Conservation (phyloP, 176 grass and related monocot species). For the Musa beccarii region DNA sequence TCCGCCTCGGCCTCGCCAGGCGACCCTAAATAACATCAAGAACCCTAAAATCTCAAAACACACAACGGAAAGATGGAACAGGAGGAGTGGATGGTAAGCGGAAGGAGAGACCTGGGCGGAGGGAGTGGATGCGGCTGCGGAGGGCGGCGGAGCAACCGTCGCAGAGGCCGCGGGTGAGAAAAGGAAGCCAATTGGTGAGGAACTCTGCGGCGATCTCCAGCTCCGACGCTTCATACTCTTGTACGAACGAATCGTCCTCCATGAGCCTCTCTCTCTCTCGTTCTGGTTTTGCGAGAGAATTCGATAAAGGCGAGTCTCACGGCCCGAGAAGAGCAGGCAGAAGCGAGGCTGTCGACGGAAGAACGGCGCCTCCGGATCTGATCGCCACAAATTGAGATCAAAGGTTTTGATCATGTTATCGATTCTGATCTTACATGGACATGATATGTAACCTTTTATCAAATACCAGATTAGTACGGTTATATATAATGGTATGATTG, state of each 20-base stretch:
- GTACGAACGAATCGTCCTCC: constrained; percentile 66
- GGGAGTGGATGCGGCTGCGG: constrained; percentile 52
- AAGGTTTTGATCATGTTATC: no score
- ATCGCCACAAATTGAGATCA: no score
- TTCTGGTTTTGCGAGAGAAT: no score
- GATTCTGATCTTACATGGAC: no score
- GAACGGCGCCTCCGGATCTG: no score
- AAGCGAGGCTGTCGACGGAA: no score
- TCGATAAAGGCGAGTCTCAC: no score
- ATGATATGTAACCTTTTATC: no score
- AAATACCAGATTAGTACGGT: no score
- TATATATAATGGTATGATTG: no score
- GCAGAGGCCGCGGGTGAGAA: constrained; percentile 69
- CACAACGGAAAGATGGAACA: not conserved
- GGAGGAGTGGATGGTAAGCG: not conserved
- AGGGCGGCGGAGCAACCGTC: constrained; percentile 41
- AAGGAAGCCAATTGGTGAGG: constrained; percentile 83
- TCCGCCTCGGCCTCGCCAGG: not conserved
- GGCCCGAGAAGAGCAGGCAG: no score
- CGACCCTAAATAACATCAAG: not conserved
- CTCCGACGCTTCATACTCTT: constrained; percentile 48
- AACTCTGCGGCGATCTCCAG: constrained; percentile 80
- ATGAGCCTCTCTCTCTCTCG: constrained; percentile 19
- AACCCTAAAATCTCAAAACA: not conserved
- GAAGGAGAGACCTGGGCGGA: constrained; percentile 34